Base-by-base conservation (phyloP, 1,139 yeast species). In the Arxiozyma heterogenica region DNA sequence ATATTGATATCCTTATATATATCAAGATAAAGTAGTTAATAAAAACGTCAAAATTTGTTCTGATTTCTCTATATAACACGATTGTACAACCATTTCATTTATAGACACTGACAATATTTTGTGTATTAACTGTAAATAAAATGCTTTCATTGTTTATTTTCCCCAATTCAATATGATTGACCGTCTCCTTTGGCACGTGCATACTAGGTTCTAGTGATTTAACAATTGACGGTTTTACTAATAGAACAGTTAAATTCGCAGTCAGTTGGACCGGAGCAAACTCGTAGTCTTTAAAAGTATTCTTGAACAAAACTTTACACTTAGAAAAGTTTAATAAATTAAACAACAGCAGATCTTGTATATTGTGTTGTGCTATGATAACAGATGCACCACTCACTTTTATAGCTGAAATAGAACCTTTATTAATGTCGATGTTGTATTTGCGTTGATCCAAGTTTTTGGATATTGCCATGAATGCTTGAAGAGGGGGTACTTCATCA, bases 71-170 rank as follows among this genome's bases (percentile, higher is more conserved):
- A 12, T 2, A 34, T 34, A 34, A 34, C 4, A 34, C 8, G n/a
- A 12, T 34, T 34, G n/a, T 12, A 12, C n/a, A 34, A 34, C n/a
- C 4, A 15, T 3, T 34, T 34, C 39, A 51, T 41, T 51, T 46
- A 39, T 43, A 50, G 4, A 54, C 43, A 51, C 55, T 61, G 7
- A 64, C 58, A 1, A 59, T 45, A 4, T 66, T 66, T 15, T 64
- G 59, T 48, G 60, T 61, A 48, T 64, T 66, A 7, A 61, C 58
- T 11, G 63, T 54, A 7, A 64, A 45, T 4, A 64, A 46, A 4
- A 59, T 44, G 18, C 54, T 52, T n/a, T 51, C 49, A 17, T 54
- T 51, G 4, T 50, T 49, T 4, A 52, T 34, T 22, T 50, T 50
- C 2, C 55, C 52, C 0, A 59, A 30, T 4, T 54, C 51, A 4